A percentile compares a stretch with the other conserved stretches of the same genome.
Conservation (phyloP, 192 early-diverging fungal genomes). For the Helicostylum pulchrum region DNA sequence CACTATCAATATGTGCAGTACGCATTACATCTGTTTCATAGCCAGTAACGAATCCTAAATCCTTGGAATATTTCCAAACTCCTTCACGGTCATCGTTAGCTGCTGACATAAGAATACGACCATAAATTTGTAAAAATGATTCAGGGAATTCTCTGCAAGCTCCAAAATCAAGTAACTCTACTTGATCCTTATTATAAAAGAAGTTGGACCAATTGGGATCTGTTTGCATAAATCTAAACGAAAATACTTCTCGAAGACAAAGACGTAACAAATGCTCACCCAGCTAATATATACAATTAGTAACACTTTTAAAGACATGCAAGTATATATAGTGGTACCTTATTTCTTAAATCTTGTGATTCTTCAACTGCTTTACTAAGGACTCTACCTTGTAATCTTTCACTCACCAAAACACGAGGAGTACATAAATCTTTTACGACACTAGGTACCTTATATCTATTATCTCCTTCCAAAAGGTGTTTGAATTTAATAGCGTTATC, state of each 20-base stretch:
- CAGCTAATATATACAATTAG: constrained; percentile 54
- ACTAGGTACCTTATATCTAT: constrained; percentile 66
- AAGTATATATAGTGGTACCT: constrained; percentile 31
- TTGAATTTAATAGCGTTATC: constrained; percentile 70
- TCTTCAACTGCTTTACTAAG: constrained; percentile 60
- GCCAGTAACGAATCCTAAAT: constrained; percentile 92
- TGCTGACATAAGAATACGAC: constrained; percentile 71
- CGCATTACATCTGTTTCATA: constrained; percentile 86
- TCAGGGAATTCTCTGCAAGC: constrained; percentile 78
- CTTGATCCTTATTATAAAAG: constrained; percentile 75
- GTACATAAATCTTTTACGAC: constrained; percentile 70
- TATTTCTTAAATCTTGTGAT: constrained; percentile 55
- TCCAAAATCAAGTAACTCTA: constrained; percentile 94
- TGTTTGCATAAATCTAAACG: constrained; percentile 97
- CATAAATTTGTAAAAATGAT: constrained; percentile 75
- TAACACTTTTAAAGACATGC: neutral
- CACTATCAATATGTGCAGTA: constrained; percentile 84
- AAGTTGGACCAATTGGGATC: constrained; percentile 99
- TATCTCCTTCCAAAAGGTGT: constrained; percentile 56
- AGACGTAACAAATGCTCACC: constrained; percentile 74
- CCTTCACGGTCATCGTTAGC: constrained; percentile 68
- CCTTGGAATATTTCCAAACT: constrained; percentile 69
- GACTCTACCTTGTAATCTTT: constrained; percentile 71
- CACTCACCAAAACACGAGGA: constrained; percentile 71
- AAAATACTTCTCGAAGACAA: constrained; percentile 86